phyloP scores from a whole-genome alignment of 768 basidiomycete species.

The Hygrocybe coccinea region DNA sequence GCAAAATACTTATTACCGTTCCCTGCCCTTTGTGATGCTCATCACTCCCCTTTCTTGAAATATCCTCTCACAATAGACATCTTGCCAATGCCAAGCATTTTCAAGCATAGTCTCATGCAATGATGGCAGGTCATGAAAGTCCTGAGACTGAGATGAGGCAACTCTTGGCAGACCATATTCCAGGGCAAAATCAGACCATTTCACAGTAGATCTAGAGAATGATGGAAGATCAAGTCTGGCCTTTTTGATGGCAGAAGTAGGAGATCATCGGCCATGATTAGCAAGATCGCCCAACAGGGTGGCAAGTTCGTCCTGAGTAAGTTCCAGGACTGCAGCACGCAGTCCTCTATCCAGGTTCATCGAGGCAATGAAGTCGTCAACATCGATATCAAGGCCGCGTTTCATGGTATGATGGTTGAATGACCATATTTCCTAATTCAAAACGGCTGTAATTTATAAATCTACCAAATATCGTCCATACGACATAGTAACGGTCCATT shows the following conservation, averaged over 20 bases:
- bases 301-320: slow-evolving; percentile 1
- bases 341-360: background rate
- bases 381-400: no score
- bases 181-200: slow-evolving; percentile 11
- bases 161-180: slow-evolving; percentile 7
- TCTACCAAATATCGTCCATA: no score
- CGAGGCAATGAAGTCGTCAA: no score
- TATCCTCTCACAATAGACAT: slow-evolving; percentile 16
- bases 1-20: no score
- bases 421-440: no score
- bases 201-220: slow-evolving; percentile 12
- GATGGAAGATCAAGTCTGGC: background rate
- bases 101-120: slow-evolving; percentile 17
- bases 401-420: no score
- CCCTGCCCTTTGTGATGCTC: no score
- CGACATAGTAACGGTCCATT: no score
- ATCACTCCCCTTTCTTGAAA: no score
- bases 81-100: slow-evolving; percentile 13
- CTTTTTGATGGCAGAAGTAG: background rate
- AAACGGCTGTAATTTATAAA: no score
- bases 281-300: background rate
- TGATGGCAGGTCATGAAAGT: slow-evolving; percentile 11
- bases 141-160: slow-evolving; percentile 8
- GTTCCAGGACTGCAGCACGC: background rate
- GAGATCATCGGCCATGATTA: background rate